Evolutionary conservation across 306 rosid genomes (phyloP), one percentile per base, ranked within the genome.

Genomic region (Morella rubra): DNA sequence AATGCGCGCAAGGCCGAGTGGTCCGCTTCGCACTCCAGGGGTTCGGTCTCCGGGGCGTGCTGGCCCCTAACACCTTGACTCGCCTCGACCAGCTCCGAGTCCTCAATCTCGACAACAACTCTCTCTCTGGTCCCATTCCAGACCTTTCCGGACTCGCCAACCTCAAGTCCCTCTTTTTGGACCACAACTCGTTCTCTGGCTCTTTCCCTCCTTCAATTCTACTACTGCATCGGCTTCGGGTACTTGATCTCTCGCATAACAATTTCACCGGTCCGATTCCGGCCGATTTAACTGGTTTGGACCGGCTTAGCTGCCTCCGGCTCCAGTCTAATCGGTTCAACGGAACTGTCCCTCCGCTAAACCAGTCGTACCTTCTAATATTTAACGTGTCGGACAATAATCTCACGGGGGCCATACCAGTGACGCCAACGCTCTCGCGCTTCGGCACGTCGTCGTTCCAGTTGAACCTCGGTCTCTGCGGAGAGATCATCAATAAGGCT

Each of bases 71-170:
- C 74, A 87, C 96, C 9, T 74, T 94, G 54, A 40, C 91, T 11
- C 81, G 75, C 6, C 95, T 94, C 77, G 91, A 86, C 88, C 98
- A 94, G 87, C 95, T 94, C 75, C 91, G 96, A 19, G 86, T 92
- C 42, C 72, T 94, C 53, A 88, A 84, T 51, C 90, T 94, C 71
- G 85, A 77, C 22, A 94, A 94, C 80, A 94, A 92, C 87, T 92
- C 98, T 10, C 87, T 94, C 71, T 81, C 51, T 14, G 93, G 98
- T 22, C 97, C 93, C 20, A 65, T 94, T 50, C 98, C 98, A 0
- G 93, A 91, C 74, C 91, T 91, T 32, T 90, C 96, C 7, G 71
- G 82, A 0, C 95, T 94, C 79, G 14, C 11, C 16, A 87, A 91
- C 73, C 95, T 94, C 69, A 90, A 91, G 12, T 80, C 91, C 4